Percentiles rank a stretch among this genome's conserved stretches.
Evolutionary conservation across 768 basidiomycete species (phyloP).

Genomic region (Cubamyces sp.): DNA sequence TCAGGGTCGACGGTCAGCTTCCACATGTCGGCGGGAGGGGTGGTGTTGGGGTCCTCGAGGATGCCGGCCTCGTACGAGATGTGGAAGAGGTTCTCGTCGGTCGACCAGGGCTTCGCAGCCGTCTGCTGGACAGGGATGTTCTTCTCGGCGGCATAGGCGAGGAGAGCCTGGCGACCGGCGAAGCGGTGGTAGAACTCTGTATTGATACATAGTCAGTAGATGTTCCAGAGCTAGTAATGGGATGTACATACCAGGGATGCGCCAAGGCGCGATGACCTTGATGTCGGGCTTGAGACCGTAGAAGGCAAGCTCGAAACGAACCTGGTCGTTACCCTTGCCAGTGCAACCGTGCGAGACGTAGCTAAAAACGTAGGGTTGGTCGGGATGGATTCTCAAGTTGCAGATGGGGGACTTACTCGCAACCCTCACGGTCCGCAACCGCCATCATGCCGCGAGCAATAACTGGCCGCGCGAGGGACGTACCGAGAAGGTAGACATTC

Average conservation of each 20-base stretch:
- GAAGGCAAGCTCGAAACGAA: conserved; percentile 98
- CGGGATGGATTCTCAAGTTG: not conserved
- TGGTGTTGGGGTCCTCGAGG: conserved; percentile 94
- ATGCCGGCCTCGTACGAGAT: conserved; percentile 99
- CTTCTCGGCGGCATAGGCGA: conserved; percentile 86
- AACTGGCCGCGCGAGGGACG: conserved; percentile 96
- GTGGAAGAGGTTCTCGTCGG: conserved; percentile 99
- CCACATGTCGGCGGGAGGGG: conserved; percentile 98
- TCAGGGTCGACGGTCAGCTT: conserved; percentile 89
- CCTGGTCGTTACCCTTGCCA: conserved; percentile 99
- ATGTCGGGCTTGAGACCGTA: conserved; percentile 98
- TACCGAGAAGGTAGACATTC: conserved; percentile 97
- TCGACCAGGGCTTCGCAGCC: conserved; percentile 97
- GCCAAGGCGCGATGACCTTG: conserved; percentile 99
- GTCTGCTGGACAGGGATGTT: conserved; percentile 95
- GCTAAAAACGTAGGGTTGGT: conserved; percentile 42
- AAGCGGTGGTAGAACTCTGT: conserved; percentile 97
- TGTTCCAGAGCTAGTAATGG: not conserved
- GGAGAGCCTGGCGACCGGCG: conserved; percentile 91
- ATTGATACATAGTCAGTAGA: conserved; percentile 23
- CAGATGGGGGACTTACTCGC: conserved; percentile 71
- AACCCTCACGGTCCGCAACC: conserved; percentile 85
- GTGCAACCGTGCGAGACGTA: conserved; percentile 99
- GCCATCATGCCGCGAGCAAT: conserved; percentile 99
- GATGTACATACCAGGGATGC: conserved; percentile 73